Evolutionary conservation across 371 early-diverging fungal genomes (phyloP).

Genomic region (Blakeslea trispora): DNA sequence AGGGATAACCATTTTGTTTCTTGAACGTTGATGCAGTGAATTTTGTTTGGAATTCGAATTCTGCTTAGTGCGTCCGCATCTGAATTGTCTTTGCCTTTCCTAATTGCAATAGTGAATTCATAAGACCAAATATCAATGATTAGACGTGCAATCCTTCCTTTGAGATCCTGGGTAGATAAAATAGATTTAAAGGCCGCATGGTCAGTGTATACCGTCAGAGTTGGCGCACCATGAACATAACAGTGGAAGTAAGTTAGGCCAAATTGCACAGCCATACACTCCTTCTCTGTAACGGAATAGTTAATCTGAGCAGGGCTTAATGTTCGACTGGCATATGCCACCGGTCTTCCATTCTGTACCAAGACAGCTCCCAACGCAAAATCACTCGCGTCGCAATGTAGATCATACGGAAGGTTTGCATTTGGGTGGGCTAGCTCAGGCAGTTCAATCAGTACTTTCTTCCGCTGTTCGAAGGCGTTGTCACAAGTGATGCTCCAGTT

Average conservation of each 20-base stretch:
- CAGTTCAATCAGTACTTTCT: not conserved
- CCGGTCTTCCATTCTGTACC: slow-evolving; percentile 1
- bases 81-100: not conserved
- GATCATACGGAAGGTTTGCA: not conserved
- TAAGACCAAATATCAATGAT: slow-evolving; percentile 1
- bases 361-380: not conserved
- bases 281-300: slow-evolving; percentile 3
- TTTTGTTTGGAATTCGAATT: not conserved
- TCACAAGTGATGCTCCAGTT: not conserved
- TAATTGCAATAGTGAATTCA: not conserved
- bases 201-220: not conserved
- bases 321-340: not conserved
- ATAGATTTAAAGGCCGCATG: not conserved
- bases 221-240: slow-evolving; percentile 1
- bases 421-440: not conserved
- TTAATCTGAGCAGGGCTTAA: not conserved
- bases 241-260: not conserved
- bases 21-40: no score
- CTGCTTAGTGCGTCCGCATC: not conserved
- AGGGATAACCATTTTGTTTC: not conserved
- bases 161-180: no score
- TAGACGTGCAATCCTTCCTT: not conserved
- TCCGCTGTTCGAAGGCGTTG: not conserved
- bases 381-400: not conserved
- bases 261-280: slow-evolving; percentile 6